Percentiles rank a stretch among this genome's conserved stretches.
Evolutionary conservation across 768 basidiomycete species (phyloP).

Genomic region (Xanthoconium purpureum): DNA sequence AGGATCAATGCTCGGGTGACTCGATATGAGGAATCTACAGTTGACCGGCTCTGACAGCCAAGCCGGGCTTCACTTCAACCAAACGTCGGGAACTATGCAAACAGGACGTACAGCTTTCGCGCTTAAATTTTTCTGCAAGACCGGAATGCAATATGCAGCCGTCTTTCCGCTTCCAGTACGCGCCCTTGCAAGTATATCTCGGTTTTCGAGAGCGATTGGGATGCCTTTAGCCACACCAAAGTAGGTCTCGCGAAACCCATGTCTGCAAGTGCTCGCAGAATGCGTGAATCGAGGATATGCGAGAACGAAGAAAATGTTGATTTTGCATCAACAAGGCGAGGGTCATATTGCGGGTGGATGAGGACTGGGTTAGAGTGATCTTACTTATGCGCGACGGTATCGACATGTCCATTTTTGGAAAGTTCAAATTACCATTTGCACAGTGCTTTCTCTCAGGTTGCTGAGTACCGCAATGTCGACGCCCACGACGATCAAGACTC

Average conservation of each 20-base stretch:
- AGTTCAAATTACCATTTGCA: not conserved
- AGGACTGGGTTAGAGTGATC: too few relatives aligned
- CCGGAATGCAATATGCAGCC: conserved; percentile 89
- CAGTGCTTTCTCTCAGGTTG: too few relatives aligned
- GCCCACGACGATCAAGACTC: conserved; percentile 15
- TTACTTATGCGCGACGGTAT: too few relatives aligned
- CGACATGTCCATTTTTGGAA: not conserved
- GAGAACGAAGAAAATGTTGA: conserved; percentile 61
- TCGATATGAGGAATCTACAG: conserved; percentile 42
- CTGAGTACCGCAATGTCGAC: conserved; percentile 9
- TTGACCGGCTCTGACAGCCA: conserved; percentile 32
- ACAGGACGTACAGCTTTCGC: conserved; percentile 66
- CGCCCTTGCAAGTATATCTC: conserved; percentile 90
- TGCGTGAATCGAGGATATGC: conserved; percentile 76
- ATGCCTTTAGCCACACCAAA: conserved; percentile 86
- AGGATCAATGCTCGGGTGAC: conserved; percentile 74
- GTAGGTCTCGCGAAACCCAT: conserved; percentile 89
- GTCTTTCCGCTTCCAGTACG: conserved; percentile 98
- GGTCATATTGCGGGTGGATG: conserved; percentile 34
- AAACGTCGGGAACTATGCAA: not conserved
- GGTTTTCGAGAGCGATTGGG: conserved; percentile 83
- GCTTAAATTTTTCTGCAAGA: conserved; percentile 82
- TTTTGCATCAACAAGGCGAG: conserved; percentile 45
- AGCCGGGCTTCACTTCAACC: not conserved
- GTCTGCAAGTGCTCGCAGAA: conserved; percentile 88